phyloP scores from a whole-genome alignment of 345 rosid genomes.

The Moringa oleifera region DNA sequence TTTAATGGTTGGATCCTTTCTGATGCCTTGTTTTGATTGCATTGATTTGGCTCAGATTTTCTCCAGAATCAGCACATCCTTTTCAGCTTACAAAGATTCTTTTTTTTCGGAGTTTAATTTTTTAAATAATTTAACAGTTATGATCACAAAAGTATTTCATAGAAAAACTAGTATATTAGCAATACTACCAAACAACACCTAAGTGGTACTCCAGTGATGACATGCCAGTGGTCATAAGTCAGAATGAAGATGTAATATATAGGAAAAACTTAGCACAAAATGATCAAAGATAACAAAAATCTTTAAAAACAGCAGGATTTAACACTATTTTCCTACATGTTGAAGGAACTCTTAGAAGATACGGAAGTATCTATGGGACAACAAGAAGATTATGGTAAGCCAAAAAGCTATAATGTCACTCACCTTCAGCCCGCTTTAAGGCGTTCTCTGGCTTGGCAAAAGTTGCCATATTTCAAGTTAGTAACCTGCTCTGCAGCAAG shows the following conservation, averaged over 20 bases:
- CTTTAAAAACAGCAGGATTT: no score
- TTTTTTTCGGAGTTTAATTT: no score
- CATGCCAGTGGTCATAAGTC: no score
- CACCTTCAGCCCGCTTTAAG: slow-evolving; percentile 90
- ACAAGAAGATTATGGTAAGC: background rate
- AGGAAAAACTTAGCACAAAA: no score
- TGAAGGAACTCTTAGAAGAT: no score
- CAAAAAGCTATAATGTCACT: slow-evolving; percentile 7
- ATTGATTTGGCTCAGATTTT: no score
- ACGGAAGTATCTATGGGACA: no score
- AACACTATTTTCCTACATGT: no score
- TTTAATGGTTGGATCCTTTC: background rate
- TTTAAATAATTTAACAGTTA: background rate
- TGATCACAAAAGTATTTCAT: background rate
- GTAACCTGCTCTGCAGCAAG: slow-evolving; percentile 3
- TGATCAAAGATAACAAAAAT: no score
- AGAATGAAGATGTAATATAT: no score
- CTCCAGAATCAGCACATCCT: no score
- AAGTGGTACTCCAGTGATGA: background rate
- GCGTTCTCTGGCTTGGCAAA: slow-evolving; percentile 92
- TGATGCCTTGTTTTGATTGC: no score
- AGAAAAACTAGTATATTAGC: background rate
- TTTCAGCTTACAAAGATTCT: background rate
- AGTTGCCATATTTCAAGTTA: slow-evolving; percentile 44
- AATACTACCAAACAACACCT: background rate